Evolutionary conservation across 1,139 yeast genomes (phyloP), one percentile per base, ranked within the genome.

Genomic region (Geotrichum europaeum): DNA sequence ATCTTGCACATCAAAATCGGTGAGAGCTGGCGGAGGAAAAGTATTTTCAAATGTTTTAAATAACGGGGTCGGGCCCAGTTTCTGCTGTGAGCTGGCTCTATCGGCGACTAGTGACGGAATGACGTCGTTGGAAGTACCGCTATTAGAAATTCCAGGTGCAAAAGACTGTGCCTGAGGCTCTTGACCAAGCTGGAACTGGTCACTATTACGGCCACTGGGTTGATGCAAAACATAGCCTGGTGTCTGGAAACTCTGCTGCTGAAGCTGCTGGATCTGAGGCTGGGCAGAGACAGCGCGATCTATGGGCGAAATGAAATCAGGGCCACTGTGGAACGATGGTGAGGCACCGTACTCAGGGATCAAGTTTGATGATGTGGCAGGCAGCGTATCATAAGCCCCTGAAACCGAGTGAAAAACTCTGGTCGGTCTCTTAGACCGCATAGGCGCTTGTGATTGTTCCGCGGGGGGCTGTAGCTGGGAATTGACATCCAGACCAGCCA

Each of bases 11-110:
- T 79, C 79, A 69, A 79, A 89, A 66, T 84, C 86, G 1, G 91
- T 83, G 1, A 94, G 89, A 0, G 96, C 86, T 15, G 84, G 79
- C 1, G 98, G 97, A 34, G 98, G 96, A 40, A 83, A 81, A 2
- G 88, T 84, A 67, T 88, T 85, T 69, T 85, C 84, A 69, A 88
- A 85, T 3, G 96, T 87, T 60, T 80, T 78, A 70, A 87, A 90
- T 3, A 82, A 74, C 56, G 78, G 79, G 54, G 73, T 71, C 20
- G 67, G 66, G 15, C 71, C 72, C 72, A 73, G 71, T 75, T 83
- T 63, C 72, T 73, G 71, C 70, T 87, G 90, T 55, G 81, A 81
- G 30, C 72, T 73, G 68, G 78, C 77, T 64, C 96, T 79, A 63
- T 83, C 81, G 3, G 77, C 79, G 1, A 86, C 80, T 24, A 89